Evolutionary conservation across 2,329 filamentous ascomycete species (phyloP), one percentile per base, ranked within the genome.

Genomic region (Hypomyces rosellus): DNA sequence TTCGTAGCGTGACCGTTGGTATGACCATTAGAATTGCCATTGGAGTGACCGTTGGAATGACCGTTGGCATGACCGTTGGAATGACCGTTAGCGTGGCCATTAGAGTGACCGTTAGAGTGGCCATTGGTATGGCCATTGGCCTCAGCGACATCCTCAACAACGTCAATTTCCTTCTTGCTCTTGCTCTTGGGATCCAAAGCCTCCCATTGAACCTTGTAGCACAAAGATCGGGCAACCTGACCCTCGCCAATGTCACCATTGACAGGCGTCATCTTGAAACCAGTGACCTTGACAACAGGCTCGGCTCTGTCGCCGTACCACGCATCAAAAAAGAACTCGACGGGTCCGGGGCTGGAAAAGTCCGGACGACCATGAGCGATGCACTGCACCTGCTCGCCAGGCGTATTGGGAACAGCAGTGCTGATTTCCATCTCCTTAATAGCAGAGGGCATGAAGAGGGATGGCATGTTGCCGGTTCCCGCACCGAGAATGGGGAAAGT

Each of bases 141-240:
- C 15, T 18, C 40, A 18, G 20, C 20, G 6, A 25, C 40, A 20
- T 30, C 9, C 25, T 30, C 25, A 20, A 20, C 20, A n/a, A n/a
- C 38, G 5, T 13, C 12, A 4, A 50, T 34, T 14, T 25, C 37
- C 25, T 30, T 30, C 33, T n/a, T 25, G 14, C 14, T 3, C 33
- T 13, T 25, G 12, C 14, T 3, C 56, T 2, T 61, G 54, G 7
- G 6, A 11, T 40, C 45, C 7, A 72, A 53, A 3, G 67, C 65
- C 53, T 75, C 70, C 74, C 74, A 76, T 16, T 70, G 60, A 14
- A 74, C 53, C 57, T 70, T 71, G 57, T 72, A 76, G 59, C 73
- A 76, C 5, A 76, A 57, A 1, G 56, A 56, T 14, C 63, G 58
- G 13, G 61, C 56, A 14, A 9, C 45, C n/a, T 47, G 45, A 4